Conservation (phyloP, 306 rosid species). For the Inga oerstediana region DNA sequence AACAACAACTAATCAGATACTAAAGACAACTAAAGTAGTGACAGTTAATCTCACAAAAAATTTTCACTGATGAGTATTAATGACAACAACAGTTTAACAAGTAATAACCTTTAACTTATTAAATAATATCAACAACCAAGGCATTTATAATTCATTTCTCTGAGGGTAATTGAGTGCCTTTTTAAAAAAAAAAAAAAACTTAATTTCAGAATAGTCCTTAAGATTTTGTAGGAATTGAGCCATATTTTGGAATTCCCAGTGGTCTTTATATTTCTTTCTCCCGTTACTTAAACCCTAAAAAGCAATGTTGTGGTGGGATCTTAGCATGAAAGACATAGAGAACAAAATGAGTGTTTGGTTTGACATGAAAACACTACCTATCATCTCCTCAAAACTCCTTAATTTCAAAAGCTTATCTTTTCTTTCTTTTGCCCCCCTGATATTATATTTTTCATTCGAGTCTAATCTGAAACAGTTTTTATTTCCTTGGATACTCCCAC, state of each 20-base stretch:
- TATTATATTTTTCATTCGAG: neutral
- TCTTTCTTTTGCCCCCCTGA: neutral
- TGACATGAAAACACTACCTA: neutral
- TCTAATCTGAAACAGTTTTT: constrained; percentile 36
- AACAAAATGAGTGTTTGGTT: neutral
- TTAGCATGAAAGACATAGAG: neutral
- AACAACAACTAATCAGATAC: too few species aligned
- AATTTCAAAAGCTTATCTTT: neutral
- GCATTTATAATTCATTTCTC: too few species aligned
- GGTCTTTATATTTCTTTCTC: too few species aligned
- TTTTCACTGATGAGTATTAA: too few species aligned
- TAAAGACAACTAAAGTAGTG: neutral
- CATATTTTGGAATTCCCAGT: too few species aligned
- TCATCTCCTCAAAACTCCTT: neutral
- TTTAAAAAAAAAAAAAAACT: too few species aligned
- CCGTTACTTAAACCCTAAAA: neutral
- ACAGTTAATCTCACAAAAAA: neutral
- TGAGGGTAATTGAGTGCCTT: neutral
- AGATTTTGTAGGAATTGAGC: too few species aligned
- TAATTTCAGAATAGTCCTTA: neutral
- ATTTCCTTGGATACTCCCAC: neutral
- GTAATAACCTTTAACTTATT: too few species aligned
- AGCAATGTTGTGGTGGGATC: neutral
- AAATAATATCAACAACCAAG: too few species aligned
- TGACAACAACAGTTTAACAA: neutral